These are phyloP conservation scores for Leccinum longicurvipes DNA, from an alignment of 768 basidiomycete genomes.

Conservation along the genomic window DNA sequence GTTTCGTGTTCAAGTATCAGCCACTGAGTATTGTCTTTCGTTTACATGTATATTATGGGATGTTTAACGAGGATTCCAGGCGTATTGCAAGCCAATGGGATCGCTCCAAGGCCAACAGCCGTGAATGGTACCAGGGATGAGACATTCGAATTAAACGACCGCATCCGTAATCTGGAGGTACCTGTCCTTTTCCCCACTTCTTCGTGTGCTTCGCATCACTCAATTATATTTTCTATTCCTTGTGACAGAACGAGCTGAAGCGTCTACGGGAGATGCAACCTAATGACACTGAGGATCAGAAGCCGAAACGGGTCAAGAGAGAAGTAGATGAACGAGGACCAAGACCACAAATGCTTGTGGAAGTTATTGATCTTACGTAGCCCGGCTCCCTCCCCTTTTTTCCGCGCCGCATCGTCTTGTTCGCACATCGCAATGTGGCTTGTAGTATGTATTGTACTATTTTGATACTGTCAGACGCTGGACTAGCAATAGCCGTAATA, in stretches of 20 bases:
- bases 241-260: conserved; percentile 11
- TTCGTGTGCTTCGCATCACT: neutral
- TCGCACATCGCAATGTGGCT: too few species aligned
- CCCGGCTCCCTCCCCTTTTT: neutral
- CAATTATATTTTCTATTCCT: neutral
- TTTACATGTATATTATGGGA: neutral
- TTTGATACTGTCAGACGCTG: too few species aligned
- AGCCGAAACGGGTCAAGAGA: conserved; percentile 18
- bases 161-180: conserved; percentile 11
- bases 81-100: conserved; percentile 17
- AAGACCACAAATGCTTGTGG: neutral
- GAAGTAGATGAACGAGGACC: neutral
- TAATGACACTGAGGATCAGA: conserved; percentile 1
- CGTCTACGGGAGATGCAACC: conserved; percentile 11
- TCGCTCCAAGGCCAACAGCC: conserved; percentile 7
- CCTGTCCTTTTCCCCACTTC: neutral
- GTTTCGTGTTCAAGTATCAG: conserved; percentile 21
- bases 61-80: conserved; percentile 2
- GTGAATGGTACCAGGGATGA: neutral
- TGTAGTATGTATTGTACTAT: too few species aligned
- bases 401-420: too few species aligned
- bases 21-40: conserved; percentile 11
- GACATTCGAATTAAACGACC: neutral
- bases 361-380: conserved; percentile 21
- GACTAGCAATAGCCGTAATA: too few species aligned